Percentiles rank a stretch among this genome's conserved stretches.
Conservation (phyloP, 768 basidiomycete genomes). For the Serpula lacrymans region DNA sequence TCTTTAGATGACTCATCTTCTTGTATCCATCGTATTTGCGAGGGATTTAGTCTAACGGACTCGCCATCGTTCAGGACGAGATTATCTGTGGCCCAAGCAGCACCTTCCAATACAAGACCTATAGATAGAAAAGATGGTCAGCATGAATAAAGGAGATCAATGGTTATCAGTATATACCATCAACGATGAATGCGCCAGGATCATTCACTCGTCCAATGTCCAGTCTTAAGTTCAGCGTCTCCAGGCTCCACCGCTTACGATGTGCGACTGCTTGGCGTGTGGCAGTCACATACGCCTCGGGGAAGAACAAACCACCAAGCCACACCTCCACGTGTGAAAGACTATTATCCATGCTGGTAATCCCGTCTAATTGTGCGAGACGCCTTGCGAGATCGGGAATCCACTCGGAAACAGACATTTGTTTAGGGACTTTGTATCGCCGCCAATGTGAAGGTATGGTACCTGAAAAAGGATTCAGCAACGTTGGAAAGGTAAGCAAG, state of each 20-base stretch:
- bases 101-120: constrained; percentile 90
- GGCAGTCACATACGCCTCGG: constrained; percentile 94
- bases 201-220: constrained; percentile 81
- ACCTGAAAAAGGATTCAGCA: constrained; percentile 42
- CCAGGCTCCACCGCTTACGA: constrained; percentile 87
- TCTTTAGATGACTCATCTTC: constrained; percentile 34
- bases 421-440: constrained; percentile 81
- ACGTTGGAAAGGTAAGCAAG: background rate
- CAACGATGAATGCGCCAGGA: constrained; percentile 78
- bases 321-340: constrained; percentile 75
- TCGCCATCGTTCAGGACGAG: constrained; percentile 86
- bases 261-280: constrained; percentile 96
- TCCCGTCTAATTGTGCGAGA: constrained; percentile 75
- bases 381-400: constrained; percentile 79
- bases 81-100: constrained; percentile 63
- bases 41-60: constrained; percentile 71
- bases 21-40: constrained; percentile 87
- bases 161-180: constrained; percentile 54
- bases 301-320: constrained; percentile 95
- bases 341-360: constrained; percentile 51
- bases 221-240: constrained; percentile 76
- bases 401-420: constrained; percentile 83
- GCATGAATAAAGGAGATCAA: constrained; percentile 7
- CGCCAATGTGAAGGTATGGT: constrained; percentile 88
- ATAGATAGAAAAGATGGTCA: constrained; percentile 7